These are phyloP conservation scores for Hygrophorus pudorinus DNA, from an alignment of 768 basidiomycete species.

Conservation along the genomic window DNA sequence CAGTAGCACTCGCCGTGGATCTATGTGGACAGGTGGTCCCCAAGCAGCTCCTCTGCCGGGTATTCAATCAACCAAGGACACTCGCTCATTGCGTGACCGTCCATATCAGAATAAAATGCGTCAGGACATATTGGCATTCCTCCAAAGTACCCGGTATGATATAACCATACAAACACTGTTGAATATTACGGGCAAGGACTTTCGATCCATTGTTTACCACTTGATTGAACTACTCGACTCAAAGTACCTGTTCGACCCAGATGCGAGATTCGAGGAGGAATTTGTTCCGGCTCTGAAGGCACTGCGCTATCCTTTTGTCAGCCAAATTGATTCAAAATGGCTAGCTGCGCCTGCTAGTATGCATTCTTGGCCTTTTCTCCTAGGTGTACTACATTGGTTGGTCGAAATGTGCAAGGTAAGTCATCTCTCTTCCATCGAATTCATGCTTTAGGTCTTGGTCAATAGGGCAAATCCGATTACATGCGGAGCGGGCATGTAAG, in stretches of 20 bases:
- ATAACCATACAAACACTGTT: constrained; percentile 58
- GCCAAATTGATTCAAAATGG: constrained; percentile 77
- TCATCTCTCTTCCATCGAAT: constrained; percentile 2
- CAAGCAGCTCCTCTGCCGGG: constrained; percentile 38
- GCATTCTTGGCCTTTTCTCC: constrained; percentile 84
- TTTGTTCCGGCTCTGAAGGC: constrained; percentile 67
- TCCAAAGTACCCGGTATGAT: constrained; percentile 56
- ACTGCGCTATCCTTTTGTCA: constrained; percentile 72
- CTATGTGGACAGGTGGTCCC: constrained; percentile 53
- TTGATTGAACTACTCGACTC: constrained; percentile 68
- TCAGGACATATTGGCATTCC: constrained; percentile 65
- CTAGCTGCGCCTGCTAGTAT: constrained; percentile 80
- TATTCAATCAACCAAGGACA: constrained; percentile 57
- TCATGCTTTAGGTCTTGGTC: not conserved
- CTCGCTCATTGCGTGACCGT: constrained; percentile 68
- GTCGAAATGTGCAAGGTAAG: constrained; percentile 75
- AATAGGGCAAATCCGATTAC: constrained; percentile 27
- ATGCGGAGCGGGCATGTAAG: constrained; percentile 58
- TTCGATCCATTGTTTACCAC: constrained; percentile 74
- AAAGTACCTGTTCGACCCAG: constrained; percentile 42
- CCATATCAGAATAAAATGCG: constrained; percentile 67
- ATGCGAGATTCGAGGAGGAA: constrained; percentile 66
- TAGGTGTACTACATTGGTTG: constrained; percentile 90
- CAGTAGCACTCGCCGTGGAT: constrained; percentile 69
- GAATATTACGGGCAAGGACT: constrained; percentile 81